Conservation (phyloP, 306 rosid genomes). For the Cucurbita moschata region DNA sequence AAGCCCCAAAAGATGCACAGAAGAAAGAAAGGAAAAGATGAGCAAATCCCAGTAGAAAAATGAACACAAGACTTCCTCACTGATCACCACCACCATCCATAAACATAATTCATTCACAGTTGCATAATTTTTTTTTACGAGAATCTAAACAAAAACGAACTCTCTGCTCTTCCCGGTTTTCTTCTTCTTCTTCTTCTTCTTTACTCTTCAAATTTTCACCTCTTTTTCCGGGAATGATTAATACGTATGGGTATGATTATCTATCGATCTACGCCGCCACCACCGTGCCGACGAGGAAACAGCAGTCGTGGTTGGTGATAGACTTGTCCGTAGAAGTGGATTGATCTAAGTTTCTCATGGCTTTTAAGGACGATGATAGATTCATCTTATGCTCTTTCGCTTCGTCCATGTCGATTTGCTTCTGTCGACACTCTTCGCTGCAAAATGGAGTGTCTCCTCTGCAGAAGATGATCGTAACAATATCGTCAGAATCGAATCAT, state of each 20-base stretch:
- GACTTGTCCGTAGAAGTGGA: slow-evolving; percentile 38
- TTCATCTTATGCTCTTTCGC: slow-evolving; percentile 48
- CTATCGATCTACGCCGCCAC: slow-evolving; percentile 42
- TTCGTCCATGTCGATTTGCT: slow-evolving; percentile 69
- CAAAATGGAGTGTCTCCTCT: slow-evolving; percentile 92
- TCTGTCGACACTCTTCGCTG: slow-evolving; percentile 74
- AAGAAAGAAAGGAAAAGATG: background rate
- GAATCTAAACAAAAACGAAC: background rate
- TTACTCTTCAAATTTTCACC: background rate
- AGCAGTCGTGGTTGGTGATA: slow-evolving; percentile 25
- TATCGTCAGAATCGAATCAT: background rate
- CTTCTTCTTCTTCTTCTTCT: background rate
- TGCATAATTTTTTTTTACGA: background rate
- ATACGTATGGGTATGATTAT: background rate
- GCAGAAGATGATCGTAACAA: slow-evolving; percentile 7
- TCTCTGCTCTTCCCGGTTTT: background rate
- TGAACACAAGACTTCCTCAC: slow-evolving; percentile 5
- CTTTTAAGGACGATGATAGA: slow-evolving; percentile 48
- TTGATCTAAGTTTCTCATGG: slow-evolving; percentile 56
- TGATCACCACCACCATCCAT: background rate
- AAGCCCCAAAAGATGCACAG: background rate
- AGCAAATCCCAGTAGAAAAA: slow-evolving; percentile 1
- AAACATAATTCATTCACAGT: slow-evolving; percentile 1
- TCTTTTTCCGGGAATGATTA: background rate
- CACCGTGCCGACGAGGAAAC: slow-evolving; percentile 56